These are phyloP conservation scores for Cucumis hystrix DNA, from an alignment of 306 rosid species.

Conservation along the genomic window DNA sequence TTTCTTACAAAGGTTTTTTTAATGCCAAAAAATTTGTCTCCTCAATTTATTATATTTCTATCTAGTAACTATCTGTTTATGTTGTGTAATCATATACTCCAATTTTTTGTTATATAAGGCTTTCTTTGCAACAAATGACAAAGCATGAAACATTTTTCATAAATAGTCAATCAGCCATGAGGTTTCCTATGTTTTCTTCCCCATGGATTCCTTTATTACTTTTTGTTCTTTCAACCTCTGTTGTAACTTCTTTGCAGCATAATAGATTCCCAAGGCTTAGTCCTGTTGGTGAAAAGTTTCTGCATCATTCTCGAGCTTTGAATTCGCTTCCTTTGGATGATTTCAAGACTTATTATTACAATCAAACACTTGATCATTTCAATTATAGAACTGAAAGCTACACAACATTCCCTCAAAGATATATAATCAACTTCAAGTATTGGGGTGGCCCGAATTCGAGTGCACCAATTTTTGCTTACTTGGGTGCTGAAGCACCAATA, in stretches of 20 bases:
- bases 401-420: slow-evolving; percentile 45
- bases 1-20: not conserved
- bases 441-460: slow-evolving; percentile 55
- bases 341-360: slow-evolving; percentile 34
- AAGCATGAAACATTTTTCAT: not conserved
- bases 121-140: not conserved
- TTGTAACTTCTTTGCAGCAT: slow-evolving; percentile 8
- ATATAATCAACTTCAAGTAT: slow-evolving; percentile 40
- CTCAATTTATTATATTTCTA: not conserved
- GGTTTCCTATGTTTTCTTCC: not conserved
- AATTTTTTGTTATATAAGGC: not conserved
- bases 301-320: slow-evolving; percentile 1
- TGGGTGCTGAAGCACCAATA: slow-evolving; percentile 47
- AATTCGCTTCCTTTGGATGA: not conserved
- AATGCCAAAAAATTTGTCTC: not conserved
- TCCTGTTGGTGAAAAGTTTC: slow-evolving; percentile 19
- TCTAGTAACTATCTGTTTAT: not conserved
- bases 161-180: not conserved
- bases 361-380: slow-evolving; percentile 63
- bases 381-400: slow-evolving; percentile 51
- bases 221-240: slow-evolving; percentile 10
- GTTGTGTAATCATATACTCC: not conserved
- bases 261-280: slow-evolving; percentile 36
- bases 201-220: slow-evolving; percentile 16
- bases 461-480: slow-evolving; percentile 52